phyloP scores from a whole-genome alignment of 768 basidiomycete species.

The Gymnopilus junonius region DNA sequence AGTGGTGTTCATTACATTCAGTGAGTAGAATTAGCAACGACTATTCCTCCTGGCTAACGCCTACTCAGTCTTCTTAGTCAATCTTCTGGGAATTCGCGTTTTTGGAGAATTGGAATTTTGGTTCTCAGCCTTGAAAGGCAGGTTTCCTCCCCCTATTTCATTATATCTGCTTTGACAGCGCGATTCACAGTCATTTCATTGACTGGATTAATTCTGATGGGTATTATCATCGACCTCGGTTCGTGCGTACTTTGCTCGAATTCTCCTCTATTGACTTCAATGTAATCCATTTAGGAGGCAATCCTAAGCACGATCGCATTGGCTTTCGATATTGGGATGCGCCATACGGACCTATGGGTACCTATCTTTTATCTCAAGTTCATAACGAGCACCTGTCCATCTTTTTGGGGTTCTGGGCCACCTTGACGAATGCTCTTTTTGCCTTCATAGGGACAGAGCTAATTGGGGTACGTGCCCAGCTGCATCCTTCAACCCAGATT shows the following conservation, averaged over 20 bases:
- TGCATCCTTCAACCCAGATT: neutral
- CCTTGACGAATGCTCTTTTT: slow-evolving; percentile 73
- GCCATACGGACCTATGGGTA: slow-evolving; percentile 61
- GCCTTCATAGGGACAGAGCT: slow-evolving; percentile 79
- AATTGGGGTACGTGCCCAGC: slow-evolving; percentile 59
- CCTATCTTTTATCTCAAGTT: slow-evolving; percentile 52
- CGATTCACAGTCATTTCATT: slow-evolving; percentile 40
- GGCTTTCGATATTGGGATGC: slow-evolving; percentile 54
- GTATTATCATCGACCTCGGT: slow-evolving; percentile 71
- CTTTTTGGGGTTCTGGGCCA: slow-evolving; percentile 76
- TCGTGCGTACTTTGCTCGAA: slow-evolving; percentile 24
- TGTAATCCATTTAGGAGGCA: slow-evolving; percentile 42
- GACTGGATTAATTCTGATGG: slow-evolving; percentile 58
- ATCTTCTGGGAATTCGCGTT: slow-evolving; percentile 64
- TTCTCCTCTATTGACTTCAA: neutral
- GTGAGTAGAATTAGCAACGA: slow-evolving; percentile 32
- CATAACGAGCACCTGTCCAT: slow-evolving; percentile 52
- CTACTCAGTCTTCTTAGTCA: slow-evolving; percentile 53
- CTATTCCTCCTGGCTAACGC: neutral
- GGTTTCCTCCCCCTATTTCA: slow-evolving; percentile 28
- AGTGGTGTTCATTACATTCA: slow-evolving; percentile 64
- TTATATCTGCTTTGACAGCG: neutral
- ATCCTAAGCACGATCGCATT: slow-evolving; percentile 49
- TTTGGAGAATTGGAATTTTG: slow-evolving; percentile 81
- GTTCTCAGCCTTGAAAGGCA: slow-evolving; percentile 72